Base-by-base conservation (phyloP, 2,329 filamentous ascomycete species). In the Colletotrichum neosansevieriae region DNA sequence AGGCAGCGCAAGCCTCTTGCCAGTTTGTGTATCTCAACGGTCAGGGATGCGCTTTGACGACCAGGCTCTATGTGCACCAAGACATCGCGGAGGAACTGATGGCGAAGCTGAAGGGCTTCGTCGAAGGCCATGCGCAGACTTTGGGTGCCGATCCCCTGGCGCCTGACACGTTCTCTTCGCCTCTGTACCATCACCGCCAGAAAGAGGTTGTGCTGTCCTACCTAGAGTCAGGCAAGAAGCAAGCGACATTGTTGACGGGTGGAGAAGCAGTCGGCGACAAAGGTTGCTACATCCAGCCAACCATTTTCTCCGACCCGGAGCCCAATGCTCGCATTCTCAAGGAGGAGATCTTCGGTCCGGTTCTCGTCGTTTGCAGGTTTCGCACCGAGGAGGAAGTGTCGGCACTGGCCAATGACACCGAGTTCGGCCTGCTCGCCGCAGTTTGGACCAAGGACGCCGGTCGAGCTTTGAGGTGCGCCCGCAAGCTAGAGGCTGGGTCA, bases 41-140 rank as follows among this genome's bases (percentile, higher is more conserved):
- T 2, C 72, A 73, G 62, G 70, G 67, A 6, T 71, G 66, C 53
- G 51, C 54, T 54, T 97, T 97, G 77, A 94, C 94, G 54, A 97
- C 94, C 1, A 86, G 94, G 7, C 93, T 97, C 32, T 97, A 97
- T 77, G 86, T 97, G 3, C 93, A 91, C 84, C 34, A 77, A 80
- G 34, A 84, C 47, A 50, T 12, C 47, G 47, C 4, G 21, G 47
- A 21, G 21, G 21, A 21, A 3, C 21, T 21, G 21, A 21, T 21
- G 21, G 21, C 21, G 21, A 21, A 21, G 21, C 21, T 21, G 21
- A 21, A 21, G 21, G 21, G 21, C 21, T 21, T 21, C 21, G 21
- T 21, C 21, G 21, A 21, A 21, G 21, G 21, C 3, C 21, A 21
- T 3, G 21, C 2, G 21, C 21, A 3, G 21, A 21, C 21, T 21